These are phyloP conservation scores for Protomyces macrosporus DNA, from an alignment of 1,139 yeast species.

Conservation along the genomic window DNA sequence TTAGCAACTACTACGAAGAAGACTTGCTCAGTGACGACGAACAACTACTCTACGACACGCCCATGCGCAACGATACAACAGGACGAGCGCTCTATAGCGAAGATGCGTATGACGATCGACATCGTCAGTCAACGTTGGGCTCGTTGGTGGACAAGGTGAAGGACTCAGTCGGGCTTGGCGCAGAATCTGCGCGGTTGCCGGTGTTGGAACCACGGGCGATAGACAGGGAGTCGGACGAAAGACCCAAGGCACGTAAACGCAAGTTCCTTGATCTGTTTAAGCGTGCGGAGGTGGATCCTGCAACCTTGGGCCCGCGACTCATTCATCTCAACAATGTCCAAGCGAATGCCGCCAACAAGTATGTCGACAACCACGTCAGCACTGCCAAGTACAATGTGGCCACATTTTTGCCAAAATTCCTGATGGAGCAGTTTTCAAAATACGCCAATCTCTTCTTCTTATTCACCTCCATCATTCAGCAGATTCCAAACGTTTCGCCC, in stretches of 20 bases:
- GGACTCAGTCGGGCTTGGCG: constrained; percentile 5
- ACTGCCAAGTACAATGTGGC: constrained; percentile 96
- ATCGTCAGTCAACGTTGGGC: constrained; percentile 5
- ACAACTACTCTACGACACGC: constrained; percentile 2
- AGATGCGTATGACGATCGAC: not conserved
- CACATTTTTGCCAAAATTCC: constrained; percentile 87
- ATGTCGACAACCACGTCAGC: constrained; percentile 78
- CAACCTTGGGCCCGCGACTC: constrained; percentile 55
- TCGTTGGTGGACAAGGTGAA: constrained; percentile 14
- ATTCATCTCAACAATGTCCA: constrained; percentile 59
- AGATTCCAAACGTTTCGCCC: constrained; percentile 94
- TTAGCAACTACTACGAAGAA: constrained; percentile 22
- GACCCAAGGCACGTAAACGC: not conserved
- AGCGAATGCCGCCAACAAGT: constrained; percentile 54
- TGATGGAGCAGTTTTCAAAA: constrained; percentile 94
- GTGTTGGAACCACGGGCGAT: constrained; percentile 28
- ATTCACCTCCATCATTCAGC: constrained; percentile 90
- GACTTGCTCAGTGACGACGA: constrained; percentile 18
- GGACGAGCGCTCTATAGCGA: not conserved
- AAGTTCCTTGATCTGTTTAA: constrained; percentile 31
- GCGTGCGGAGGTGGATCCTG: constrained; percentile 38
- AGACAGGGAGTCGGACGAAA: not conserved
- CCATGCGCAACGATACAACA: not conserved
- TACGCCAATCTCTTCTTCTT: constrained; percentile 93
- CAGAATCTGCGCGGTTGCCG: constrained; percentile 28